Evolutionary conservation across 805 yeast genomes (phyloP).

Genomic region (Grigorovia jiainica): DNA sequence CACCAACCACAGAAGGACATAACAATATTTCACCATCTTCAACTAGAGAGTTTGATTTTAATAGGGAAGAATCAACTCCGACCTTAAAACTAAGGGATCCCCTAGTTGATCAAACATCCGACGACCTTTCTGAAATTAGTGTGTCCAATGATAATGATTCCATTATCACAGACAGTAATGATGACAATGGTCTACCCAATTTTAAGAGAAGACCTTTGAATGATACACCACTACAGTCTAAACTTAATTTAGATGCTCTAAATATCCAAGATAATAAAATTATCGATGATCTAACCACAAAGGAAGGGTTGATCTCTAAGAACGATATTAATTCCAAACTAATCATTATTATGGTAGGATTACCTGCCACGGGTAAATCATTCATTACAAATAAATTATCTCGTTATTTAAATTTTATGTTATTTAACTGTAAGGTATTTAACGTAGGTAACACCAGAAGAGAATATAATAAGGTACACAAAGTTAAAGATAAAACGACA

Average conservation of each 20-base stretch:
- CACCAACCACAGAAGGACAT: background rate
- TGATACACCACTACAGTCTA: conserved; percentile 61
- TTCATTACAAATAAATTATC: conserved; percentile 87
- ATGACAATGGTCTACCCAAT: conserved; percentile 31
- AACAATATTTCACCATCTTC: background rate
- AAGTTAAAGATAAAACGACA: background rate
- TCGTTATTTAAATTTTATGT: conserved; percentile 86
- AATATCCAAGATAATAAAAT: conserved; percentile 79
- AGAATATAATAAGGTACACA: conserved; percentile 39
- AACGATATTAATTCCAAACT: conserved; percentile 71
- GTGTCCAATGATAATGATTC: background rate
- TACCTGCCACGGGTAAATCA: conserved; percentile 92
- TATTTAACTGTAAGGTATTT: conserved; percentile 81
- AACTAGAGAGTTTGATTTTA: background rate
- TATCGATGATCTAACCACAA: conserved; percentile 49
- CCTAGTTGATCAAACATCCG: background rate
- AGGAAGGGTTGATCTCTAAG: conserved; percentile 58
- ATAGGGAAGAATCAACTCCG: background rate
- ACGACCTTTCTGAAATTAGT: no score
- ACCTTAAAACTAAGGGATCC: background rate
- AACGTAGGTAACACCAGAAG: conserved; percentile 94
- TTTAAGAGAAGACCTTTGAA: conserved; percentile 65
- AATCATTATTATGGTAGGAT: conserved; percentile 93
- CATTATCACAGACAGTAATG: background rate
- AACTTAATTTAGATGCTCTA: conserved; percentile 45